Evolutionary conservation across 306 rosid genomes (phyloP), one percentile per base, ranked within the genome.

Genomic region (Medicago lupulina): DNA sequence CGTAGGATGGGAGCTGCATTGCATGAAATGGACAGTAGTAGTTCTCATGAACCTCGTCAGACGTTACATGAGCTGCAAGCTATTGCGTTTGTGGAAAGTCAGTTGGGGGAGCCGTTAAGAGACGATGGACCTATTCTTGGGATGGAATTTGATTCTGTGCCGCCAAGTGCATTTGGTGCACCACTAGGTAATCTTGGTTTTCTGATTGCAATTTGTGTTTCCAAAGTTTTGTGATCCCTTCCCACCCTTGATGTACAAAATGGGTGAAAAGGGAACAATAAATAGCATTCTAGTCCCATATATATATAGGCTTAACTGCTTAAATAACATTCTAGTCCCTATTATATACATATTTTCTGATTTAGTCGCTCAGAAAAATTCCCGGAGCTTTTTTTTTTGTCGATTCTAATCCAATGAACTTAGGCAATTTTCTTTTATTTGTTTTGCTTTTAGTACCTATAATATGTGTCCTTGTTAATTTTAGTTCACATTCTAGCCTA

Each of bases 81-180:
- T 25, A 60, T 88, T 74, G 88, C 89, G n/a, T 86, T 86, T 73
- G 87, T 92, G 78, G 95, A 92, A 80, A 85, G 83, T 66, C 95
- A 88, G 80, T 80, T 92, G 72, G 93, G 90, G 68, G 89, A 76
- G 85, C 75, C 88, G 1, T 41, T 88, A 70, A 88, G 91, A 76
- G 93, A 88, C 71, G 91, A 89, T 41, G 95, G 97, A 15, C 97
- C 97, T 0, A 76, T 92, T 55, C 85, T 92, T 12, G 97, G 97
- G 41, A 74, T 88, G 87, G 91, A 92, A 79, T 92, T 92, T 89
- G 91, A 92, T 73, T 81, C 90, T 4, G 73, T 89, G 88, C 97
- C 97, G 0, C 93, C 90, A 0, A 91, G 76, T 81, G 95, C 95
- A 46, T 92, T 92, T 79, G 93, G 95, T 40, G 79, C 89, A 1